These are phyloP conservation scores for Solanum sejunctum DNA, from an alignment of 257 asterid genomes.

Conservation along the genomic window DNA sequence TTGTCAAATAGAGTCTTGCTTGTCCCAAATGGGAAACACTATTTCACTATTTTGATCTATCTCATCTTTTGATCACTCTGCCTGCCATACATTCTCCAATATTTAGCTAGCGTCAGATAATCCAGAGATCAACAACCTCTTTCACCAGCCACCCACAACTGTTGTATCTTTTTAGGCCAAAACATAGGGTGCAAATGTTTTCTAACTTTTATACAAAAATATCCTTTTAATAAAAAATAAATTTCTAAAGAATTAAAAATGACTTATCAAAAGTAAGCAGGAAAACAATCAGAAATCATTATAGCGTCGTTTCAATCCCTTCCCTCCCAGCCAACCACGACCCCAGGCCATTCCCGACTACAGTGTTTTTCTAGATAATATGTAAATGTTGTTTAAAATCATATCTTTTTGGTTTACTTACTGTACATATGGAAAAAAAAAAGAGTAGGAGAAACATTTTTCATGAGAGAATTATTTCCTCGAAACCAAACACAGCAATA, in stretches of 20 bases:
- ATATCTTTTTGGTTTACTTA: too few species aligned
- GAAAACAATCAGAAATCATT: too few species aligned
- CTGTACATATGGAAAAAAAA: too few species aligned
- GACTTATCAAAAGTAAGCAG: too few species aligned
- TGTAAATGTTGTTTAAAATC: too few species aligned
- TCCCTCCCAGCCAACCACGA: too few species aligned
- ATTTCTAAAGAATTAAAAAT: too few species aligned
- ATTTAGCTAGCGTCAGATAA: neutral
- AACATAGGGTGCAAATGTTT: neutral
- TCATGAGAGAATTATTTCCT: neutral
- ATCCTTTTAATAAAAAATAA: too few species aligned
- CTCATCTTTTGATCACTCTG: neutral
- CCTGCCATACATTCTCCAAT: neutral
- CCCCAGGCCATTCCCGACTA: too few species aligned
- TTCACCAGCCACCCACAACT: neutral
- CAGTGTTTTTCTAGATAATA: too few species aligned
- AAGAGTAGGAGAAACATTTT: too few species aligned
- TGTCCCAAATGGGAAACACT: neutral
- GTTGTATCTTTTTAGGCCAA: neutral
- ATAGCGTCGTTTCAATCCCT: too few species aligned
- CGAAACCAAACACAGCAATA: neutral
- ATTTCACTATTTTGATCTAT: neutral
- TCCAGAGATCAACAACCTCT: neutral
- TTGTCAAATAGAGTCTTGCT: neutral
- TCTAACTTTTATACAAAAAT: neutral